Evolutionary conservation across 116 monocot genomes (phyloP).

Genomic region (Iris pallida): DNA sequence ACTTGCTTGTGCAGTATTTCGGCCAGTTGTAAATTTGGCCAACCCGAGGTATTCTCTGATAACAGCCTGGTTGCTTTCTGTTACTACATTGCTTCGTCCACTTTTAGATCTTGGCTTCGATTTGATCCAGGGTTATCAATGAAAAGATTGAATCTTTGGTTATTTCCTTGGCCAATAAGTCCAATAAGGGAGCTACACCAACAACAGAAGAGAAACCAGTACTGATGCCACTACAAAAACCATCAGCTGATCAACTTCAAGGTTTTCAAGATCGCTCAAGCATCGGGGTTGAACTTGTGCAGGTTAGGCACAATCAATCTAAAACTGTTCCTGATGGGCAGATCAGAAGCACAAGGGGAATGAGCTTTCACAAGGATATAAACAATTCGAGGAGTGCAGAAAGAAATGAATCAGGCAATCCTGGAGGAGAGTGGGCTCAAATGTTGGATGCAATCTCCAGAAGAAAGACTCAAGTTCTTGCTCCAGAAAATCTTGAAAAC

Average conservation of each 20-base stretch:
- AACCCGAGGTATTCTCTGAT: constrained; percentile 66
- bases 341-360: constrained; percentile 11
- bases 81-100: constrained; percentile 14
- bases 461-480: constrained; percentile 66
- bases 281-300: constrained; percentile 82
- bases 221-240: constrained; percentile 29
- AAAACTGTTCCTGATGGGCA: constrained; percentile 19
- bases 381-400: constrained; percentile 18
- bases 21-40: constrained; percentile 79
- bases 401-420: constrained; percentile 12
- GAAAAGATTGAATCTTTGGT: constrained; percentile 84
- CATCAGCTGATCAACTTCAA: constrained; percentile 35
- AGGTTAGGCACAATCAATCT: constrained; percentile 32
- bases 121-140: constrained; percentile 76
- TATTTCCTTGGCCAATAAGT: constrained; percentile 57
- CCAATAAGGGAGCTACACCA: constrained; percentile 32
- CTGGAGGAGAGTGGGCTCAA: constrained; percentile 56
- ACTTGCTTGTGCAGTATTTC: constrained; percentile 86
- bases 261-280: constrained; percentile 50
- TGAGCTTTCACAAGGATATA: constrained; percentile 17
- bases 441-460: constrained; percentile 52
- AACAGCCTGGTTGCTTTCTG: constrained; percentile 5
- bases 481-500: constrained; percentile 90
- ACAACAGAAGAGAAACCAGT: constrained; percentile 23
- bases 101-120: constrained; percentile 11